Base-by-base conservation (phyloP, 2,329 filamentous ascomycete species). In the Allantophomopsis lycopodina region DNA sequence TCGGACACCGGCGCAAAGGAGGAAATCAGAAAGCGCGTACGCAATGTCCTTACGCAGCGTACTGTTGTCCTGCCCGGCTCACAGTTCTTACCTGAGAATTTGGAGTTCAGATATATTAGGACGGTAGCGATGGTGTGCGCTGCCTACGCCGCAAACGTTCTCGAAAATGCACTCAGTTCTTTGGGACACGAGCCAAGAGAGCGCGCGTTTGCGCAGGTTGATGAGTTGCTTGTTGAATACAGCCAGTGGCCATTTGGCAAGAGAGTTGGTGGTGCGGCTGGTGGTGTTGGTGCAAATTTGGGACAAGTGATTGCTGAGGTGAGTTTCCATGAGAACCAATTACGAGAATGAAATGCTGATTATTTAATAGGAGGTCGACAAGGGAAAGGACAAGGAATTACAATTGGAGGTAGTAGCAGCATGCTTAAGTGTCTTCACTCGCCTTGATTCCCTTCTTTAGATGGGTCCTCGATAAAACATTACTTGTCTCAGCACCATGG, bases 81-180 rank as follows among this genome's bases (percentile, higher is more conserved):
- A 52, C 83, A 88, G 55, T 96, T 93, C 65, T 73, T 96, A 23
- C 91, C 91, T 43, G 89, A 95, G 59, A 84, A 85, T 51, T 79
- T 94, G 62, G 89, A 96, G 55, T 95, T 94, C 66, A 77, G 91
- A 58, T 93, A 94, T 61, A 65, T 91, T 49, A 79, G 91, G 50
- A 96, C 91, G 36, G 77, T 98, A 48, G 72, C 83, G 52, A 94
- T 98, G 88, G 86, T 98, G 40, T 98, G 91, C 65, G 91, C 89
- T 38, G 89, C 91, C 35, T 96, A 98, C 61, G 91, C 91, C 35
- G 91, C 91, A 45, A 98, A 98, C 55, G 91, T 98, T 20, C 73
- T 98, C 42, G 91, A 98, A 66, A 98, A 98, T 57, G 91, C 89
- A n/a, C 67, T 98, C 53, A 85, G 84, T 41, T 93, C 84, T 12